A percentile compares a stretch with the other conserved stretches of the same genome.
Conservation (phyloP, 345 rosid genomes). For the Sonneratia caseolaris region DNA sequence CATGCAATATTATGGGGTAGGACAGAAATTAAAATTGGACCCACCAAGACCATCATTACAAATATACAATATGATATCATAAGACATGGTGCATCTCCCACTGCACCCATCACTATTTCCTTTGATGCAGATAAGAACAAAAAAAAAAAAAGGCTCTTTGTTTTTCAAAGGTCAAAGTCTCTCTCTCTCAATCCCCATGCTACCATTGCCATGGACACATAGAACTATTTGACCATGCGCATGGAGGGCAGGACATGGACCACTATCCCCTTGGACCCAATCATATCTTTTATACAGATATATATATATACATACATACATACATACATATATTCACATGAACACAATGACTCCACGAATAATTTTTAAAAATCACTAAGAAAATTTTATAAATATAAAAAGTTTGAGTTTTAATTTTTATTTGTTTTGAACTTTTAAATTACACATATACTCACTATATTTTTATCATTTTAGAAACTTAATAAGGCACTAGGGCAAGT, state of each 20-base stretch:
- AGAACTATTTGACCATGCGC: neutral
- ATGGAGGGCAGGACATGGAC: too few species aligned
- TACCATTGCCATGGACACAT: neutral
- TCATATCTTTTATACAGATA: neutral
- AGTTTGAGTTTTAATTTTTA: too few species aligned
- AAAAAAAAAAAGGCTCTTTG: slow-evolving; percentile 7
- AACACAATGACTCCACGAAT: too few species aligned
- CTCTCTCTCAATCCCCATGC: neutral
- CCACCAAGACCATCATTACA: slow-evolving; percentile 15
- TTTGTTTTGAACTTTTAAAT: too few species aligned
- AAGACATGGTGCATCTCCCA: slow-evolving; percentile 8
- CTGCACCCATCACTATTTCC: slow-evolving; percentile 9
- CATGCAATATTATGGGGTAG: neutral
- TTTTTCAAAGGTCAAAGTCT: slow-evolving; percentile 13
- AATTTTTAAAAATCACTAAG: too few species aligned
- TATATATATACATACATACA: too few species aligned
- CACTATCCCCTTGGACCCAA: neutral
- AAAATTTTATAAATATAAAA: too few species aligned
- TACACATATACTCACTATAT: too few species aligned
- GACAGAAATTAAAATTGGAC: slow-evolving; percentile 9
- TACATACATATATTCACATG: too few species aligned
- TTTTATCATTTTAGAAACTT: too few species aligned
- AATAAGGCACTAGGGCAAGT: too few species aligned
- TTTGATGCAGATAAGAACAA: slow-evolving; percentile 5
- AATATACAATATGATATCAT: slow-evolving; percentile 15